Evolutionary conservation across 768 basidiomycete genomes (phyloP).

Genomic region (Phanerochaete sordida): DNA sequence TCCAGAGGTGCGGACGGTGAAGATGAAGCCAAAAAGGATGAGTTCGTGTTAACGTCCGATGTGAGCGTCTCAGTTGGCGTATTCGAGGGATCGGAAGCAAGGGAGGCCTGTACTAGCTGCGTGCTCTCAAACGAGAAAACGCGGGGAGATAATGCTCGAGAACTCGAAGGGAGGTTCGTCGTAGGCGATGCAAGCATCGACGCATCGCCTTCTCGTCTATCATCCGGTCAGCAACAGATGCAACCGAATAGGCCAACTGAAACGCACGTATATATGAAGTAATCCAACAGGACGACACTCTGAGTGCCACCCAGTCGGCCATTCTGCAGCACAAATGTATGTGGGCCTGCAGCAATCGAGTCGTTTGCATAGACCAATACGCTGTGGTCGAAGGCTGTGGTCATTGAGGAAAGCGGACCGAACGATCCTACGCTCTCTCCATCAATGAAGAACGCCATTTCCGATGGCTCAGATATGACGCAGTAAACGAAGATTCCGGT

Average conservation of each 20-base stretch:
- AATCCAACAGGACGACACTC: conserved; percentile 11
- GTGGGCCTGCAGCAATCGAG: conserved; percentile 22
- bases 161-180: neutral
- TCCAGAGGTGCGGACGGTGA: too few species aligned
- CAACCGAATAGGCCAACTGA: neutral
- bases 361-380: conserved; percentile 31
- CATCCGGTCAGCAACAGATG: neutral
- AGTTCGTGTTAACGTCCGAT: too few species aligned
- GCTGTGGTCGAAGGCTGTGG: conserved; percentile 28
- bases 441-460: conserved; percentile 39
- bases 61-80: too few species aligned
- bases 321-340: conserved; percentile 8
- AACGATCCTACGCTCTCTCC: conserved; percentile 28
- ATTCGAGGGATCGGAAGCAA: too few species aligned
- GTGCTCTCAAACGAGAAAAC: neutral
- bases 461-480: conserved; percentile 30
- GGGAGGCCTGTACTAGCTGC: too few species aligned
- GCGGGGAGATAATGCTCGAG: neutral
- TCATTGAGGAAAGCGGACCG: conserved; percentile 16
- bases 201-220: neutral
- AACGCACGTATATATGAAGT: conserved; percentile 11
- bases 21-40: too few species aligned
- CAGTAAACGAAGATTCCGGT: conserved; percentile 44
- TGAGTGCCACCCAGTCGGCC: neutral
- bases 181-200: neutral